Conservation (phyloP, 2,329 filamentous ascomycete genomes). For the Phaeophleospora eucalypticola region DNA sequence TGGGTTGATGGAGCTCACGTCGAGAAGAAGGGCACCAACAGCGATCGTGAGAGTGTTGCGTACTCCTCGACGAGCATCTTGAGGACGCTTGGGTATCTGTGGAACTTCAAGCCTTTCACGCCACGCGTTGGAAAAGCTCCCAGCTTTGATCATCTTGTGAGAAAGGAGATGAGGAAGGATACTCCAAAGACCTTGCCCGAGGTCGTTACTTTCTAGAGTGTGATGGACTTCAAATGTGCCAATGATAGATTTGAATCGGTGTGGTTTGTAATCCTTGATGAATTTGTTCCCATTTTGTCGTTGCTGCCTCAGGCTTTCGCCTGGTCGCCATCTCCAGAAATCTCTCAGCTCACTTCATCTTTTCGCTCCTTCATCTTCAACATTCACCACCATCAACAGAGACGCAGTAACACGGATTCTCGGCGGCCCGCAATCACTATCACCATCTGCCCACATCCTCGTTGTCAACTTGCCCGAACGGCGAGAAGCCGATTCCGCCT, state of each 20-base stretch:
- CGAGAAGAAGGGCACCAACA: slow-evolving; percentile 8
- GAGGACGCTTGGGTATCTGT: slow-evolving; percentile 7
- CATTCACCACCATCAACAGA: too few species aligned
- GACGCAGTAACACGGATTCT: too few species aligned
- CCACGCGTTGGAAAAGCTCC: slow-evolving; percentile 10
- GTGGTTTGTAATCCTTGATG: too few species aligned
- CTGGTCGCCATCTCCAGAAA: too few species aligned
- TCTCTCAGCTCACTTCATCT: too few species aligned
- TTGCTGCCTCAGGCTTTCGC: too few species aligned
- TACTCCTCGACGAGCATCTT: slow-evolving; percentile 8
- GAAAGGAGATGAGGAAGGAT: not conserved
- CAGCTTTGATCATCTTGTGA: slow-evolving; percentile 4
- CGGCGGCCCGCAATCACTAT: too few species aligned
- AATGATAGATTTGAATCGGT: too few species aligned
- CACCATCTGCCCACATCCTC: not conserved
- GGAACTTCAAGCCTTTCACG: slow-evolving; percentile 7
- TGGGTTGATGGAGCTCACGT: slow-evolving; percentile 16
- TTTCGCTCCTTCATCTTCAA: too few species aligned
- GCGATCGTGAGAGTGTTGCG: slow-evolving; percentile 2
- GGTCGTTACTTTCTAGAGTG: not conserved
- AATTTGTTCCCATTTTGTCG: too few species aligned
- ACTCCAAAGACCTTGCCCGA: not conserved
- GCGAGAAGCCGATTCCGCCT: too few species aligned
- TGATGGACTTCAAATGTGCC: too few species aligned
- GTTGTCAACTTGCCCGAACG: not conserved